These are phyloP conservation scores for Scutellaria galericulata DNA, from an alignment of 257 asterid species.

Conservation along the genomic window DNA sequence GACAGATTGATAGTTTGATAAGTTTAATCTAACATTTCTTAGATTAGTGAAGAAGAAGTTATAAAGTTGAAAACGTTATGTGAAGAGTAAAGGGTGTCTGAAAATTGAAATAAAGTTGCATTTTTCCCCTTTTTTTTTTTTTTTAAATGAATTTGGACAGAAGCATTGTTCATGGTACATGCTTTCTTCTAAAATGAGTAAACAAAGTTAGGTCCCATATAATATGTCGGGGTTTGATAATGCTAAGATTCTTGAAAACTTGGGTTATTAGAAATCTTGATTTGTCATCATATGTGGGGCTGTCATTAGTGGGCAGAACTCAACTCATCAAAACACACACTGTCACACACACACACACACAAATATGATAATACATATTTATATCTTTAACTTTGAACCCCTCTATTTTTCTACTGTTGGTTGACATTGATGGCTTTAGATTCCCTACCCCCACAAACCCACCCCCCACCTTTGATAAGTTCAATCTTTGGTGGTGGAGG, in stretches of 20 bases:
- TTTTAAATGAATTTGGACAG: neutral
- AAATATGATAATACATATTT: too few species aligned
- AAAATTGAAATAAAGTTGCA: conserved; percentile 4
- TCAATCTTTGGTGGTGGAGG: conserved; percentile 49
- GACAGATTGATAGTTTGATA: conserved; percentile 24
- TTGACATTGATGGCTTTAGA: conserved; percentile 46
- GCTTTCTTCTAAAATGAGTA: conserved; percentile 44
- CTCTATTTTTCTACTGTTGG: conserved; percentile 33
- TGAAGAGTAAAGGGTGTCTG: conserved; percentile 17
- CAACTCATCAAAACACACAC: conserved; percentile 19
- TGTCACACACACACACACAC: too few species aligned
- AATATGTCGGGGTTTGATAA: conserved; percentile 39
- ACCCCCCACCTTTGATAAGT: conserved; percentile 21
- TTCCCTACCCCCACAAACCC: conserved; percentile 33
- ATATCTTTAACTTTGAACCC: conserved; percentile 31
- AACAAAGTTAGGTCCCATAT: conserved; percentile 44
- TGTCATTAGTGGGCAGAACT: conserved; percentile 41
- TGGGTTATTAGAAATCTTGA: conserved; percentile 48
- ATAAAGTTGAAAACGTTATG: conserved; percentile 18
- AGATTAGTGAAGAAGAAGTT: conserved; percentile 18
- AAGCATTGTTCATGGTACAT: conserved; percentile 37
- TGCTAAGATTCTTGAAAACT: conserved; percentile 50
- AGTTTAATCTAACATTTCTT: neutral
- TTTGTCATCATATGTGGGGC: conserved; percentile 41
- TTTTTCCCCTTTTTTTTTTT: neutral